Percentiles rank a stretch among this genome's conserved stretches.
Evolutionary conservation across 78 protist species (phyloP).

Genomic region (slime mould (Dictyostelium discoideum)): DNA sequence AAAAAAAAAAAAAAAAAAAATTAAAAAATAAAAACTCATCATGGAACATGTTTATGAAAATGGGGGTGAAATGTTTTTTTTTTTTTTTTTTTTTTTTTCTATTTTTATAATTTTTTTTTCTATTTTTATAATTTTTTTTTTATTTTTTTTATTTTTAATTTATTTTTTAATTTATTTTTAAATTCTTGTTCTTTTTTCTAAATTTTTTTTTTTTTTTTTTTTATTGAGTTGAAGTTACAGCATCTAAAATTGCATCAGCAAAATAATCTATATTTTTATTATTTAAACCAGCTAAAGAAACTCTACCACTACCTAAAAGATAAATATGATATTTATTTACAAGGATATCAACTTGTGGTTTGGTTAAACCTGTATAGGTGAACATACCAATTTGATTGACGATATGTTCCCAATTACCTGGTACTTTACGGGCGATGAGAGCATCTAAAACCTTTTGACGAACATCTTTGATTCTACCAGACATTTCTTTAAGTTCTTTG

Average conservation of each 20-base stretch:
- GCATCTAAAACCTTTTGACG: constrained; percentile 84
- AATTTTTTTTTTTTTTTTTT: background rate
- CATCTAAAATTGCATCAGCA: constrained; percentile 91
- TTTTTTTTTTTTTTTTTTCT: too few relatives aligned
- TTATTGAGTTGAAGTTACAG: constrained; percentile 21
- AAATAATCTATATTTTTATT: constrained; percentile 83
- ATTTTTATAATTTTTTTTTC: too few relatives aligned
- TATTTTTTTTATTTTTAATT: background rate
- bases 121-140: background rate
- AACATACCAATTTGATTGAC: constrained; percentile 97
- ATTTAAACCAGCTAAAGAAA: constrained; percentile 96
- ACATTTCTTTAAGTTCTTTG: constrained; percentile 87
- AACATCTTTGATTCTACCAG: constrained; percentile 88
- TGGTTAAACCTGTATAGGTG: constrained; percentile 94
- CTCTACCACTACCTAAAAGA: constrained; percentile 95
- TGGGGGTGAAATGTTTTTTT: too few relatives aligned
- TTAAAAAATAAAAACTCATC: too few relatives aligned
- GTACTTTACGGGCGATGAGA: constrained; percentile 69
- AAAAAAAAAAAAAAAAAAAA: background rate
- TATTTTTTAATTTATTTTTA: background rate
- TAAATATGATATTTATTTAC: constrained; percentile 84
- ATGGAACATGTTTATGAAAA: too few relatives aligned
- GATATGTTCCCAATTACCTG: constrained; percentile 95
- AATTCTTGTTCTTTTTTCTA: background rate
- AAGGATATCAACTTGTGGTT: constrained; percentile 79